Evolutionary conservation across 1,284 basidiomycete species (phyloP).

Genomic region (Naganishia sp.): DNA sequence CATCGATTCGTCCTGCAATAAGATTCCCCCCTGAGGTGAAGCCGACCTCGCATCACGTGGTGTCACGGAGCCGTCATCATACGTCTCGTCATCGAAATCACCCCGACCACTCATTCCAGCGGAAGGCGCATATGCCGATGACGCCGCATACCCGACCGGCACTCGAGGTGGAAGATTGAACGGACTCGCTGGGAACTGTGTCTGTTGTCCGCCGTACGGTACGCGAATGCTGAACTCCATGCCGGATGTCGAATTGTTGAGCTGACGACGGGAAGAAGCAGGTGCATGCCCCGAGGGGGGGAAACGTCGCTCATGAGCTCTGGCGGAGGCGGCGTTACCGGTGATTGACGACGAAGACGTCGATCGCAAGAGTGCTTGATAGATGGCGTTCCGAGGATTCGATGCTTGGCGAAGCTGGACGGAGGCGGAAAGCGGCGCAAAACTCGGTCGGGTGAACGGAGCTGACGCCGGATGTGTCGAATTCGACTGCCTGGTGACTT

Average conservation of each 20-base stretch:
- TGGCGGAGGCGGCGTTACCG: neutral
- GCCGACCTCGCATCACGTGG: conserved; percentile 12
- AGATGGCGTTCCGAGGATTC: conserved; percentile 22
- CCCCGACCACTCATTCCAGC: neutral
- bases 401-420: conserved; percentile 15
- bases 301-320: neutral
- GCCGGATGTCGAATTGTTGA: conserved; percentile 8
- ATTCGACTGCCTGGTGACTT: neutral
- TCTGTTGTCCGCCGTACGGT: conserved; percentile 22
- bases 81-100: neutral
- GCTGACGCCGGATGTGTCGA: too few species aligned
- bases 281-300: conserved; percentile 3
- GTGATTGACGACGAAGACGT: neutral
- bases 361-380: conserved; percentile 30
- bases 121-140: neutral
- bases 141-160: conserved; percentile 17
- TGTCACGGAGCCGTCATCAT: conserved; percentile 12
- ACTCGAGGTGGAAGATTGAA: conserved; percentile 24
- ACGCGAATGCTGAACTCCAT: neutral
- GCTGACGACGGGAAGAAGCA: conserved; percentile 18
- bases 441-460: conserved; percentile 12
- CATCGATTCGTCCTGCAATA: neutral
- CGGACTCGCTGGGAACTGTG: conserved; percentile 28
- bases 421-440: conserved; percentile 29
- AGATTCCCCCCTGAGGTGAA: neutral